Conservation (phyloP, 2,329 filamentous ascomycete genomes). For the Epichloe festucae region DNA sequence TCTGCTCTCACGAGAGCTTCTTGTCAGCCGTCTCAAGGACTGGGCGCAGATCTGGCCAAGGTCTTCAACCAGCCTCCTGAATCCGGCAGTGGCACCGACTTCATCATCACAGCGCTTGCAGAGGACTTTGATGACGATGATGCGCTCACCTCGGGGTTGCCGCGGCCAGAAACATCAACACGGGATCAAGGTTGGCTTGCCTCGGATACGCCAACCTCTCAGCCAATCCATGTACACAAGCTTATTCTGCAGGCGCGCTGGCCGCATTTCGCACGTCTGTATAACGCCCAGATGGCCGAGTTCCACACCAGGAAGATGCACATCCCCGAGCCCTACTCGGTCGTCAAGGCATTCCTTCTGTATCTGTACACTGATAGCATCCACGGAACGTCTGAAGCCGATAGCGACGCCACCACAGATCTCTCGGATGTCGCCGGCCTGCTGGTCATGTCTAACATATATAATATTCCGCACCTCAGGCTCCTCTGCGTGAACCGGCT, state of each 20-base stretch:
- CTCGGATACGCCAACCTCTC: slow-evolving; percentile 53
- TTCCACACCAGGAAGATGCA: slow-evolving; percentile 97
- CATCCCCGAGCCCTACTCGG: slow-evolving; percentile 88
- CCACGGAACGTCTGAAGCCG: slow-evolving; percentile 34
- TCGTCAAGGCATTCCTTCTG: slow-evolving; percentile 88
- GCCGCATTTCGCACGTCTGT: slow-evolving; percentile 90
- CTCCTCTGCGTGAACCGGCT: slow-evolving; percentile 84
- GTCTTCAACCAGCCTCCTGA: slow-evolving; percentile 83
- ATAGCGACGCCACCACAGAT: slow-evolving; percentile 59
- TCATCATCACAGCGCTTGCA: slow-evolving; percentile 77
- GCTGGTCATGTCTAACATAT: slow-evolving; percentile 94
- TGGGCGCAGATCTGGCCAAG: slow-evolving; percentile 74
- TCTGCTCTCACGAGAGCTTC: slow-evolving; percentile 32
- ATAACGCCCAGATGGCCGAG: slow-evolving; percentile 89
- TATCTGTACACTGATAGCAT: slow-evolving; percentile 97
- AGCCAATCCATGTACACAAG: slow-evolving; percentile 86
- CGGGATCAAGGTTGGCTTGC: slow-evolving; percentile 43
- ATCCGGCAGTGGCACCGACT: slow-evolving; percentile 76
- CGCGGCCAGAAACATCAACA: slow-evolving; percentile 29
- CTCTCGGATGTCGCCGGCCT: slow-evolving; percentile 84
- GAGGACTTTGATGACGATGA: slow-evolving; percentile 63
- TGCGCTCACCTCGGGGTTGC: slow-evolving; percentile 36
- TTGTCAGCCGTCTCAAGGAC: slow-evolving; percentile 48
- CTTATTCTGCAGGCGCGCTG: slow-evolving; percentile 90
- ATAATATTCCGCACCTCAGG: slow-evolving; percentile 88